phyloP scores from a whole-genome alignment of 176 grass and related monocot genomes.

The Oryza meridionalis region DNA sequence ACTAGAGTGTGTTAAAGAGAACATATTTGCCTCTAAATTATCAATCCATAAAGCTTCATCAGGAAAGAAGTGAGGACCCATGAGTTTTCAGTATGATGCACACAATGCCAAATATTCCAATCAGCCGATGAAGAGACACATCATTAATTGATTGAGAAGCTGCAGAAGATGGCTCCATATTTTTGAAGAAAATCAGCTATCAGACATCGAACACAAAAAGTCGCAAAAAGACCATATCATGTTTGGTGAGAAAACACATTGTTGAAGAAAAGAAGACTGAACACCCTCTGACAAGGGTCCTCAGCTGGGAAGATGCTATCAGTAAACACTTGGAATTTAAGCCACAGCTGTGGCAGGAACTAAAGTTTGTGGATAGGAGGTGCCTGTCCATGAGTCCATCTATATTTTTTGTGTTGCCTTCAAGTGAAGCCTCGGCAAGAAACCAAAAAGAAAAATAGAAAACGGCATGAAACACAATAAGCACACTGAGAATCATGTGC shows the following conservation, averaged over 20 bases:
- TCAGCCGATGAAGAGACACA: slow-evolving; percentile 4
- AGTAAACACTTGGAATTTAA: slow-evolving; percentile 38
- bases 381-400: slow-evolving; percentile 16
- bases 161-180: slow-evolving; percentile 21
- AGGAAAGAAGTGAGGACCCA: neutral
- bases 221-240: slow-evolving; percentile 13
- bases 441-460: neutral
- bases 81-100: neutral
- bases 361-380: slow-evolving; percentile 44
- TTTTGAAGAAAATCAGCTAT: slow-evolving; percentile 20
- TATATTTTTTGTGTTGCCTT: slow-evolving; percentile 16
- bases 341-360: slow-evolving; percentile 24
- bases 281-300: slow-evolving; percentile 3
- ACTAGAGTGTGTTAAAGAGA: neutral
- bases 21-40: neutral
- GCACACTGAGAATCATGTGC: neutral
- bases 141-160: neutral
- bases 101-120: neutral
- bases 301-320: slow-evolving; percentile 23
- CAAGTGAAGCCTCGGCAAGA: slow-evolving; percentile 45
- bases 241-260: slow-evolving; percentile 40
- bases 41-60: neutral
- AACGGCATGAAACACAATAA: neutral
- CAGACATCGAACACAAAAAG: slow-evolving; percentile 26
- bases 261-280: slow-evolving; percentile 24